Evolutionary conservation across 2,329 filamentous ascomycete species (phyloP).

Genomic region (Talaromyces sp.): DNA sequence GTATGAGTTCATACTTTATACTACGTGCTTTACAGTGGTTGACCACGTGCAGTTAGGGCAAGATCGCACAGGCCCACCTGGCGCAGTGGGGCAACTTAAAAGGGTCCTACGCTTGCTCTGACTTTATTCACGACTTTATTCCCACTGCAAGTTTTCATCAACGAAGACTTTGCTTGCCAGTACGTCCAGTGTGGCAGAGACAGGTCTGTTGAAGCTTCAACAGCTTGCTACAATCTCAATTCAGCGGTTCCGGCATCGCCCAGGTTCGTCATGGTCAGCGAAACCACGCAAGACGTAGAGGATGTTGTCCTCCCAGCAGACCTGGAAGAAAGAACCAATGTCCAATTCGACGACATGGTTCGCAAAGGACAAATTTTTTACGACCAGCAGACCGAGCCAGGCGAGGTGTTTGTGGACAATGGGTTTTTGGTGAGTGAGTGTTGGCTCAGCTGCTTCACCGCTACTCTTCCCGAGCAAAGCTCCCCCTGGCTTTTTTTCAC

Average conservation of each 20-base stretch:
- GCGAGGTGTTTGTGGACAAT: constrained; percentile 17
- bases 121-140: not conserved
- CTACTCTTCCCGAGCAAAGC: not conserved
- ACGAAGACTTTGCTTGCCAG: not conserved
- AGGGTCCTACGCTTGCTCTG: not conserved
- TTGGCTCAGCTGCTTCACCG: not conserved
- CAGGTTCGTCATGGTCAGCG: not conserved
- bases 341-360: constrained; percentile 18
- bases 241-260: not conserved
- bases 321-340: constrained; percentile 19
- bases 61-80: not conserved
- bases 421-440: constrained; percentile 18
- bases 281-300: not conserved
- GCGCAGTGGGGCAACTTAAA: not conserved
- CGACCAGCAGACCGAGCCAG: constrained; percentile 14
- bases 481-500: not conserved
- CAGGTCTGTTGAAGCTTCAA: not conserved
- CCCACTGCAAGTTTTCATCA: not conserved
- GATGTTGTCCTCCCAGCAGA: constrained; percentile 17
- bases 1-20: not conserved
- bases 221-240: not conserved
- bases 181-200: not conserved
- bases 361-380: constrained; percentile 16
- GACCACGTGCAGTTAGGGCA: not conserved
- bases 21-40: not conserved